Evolutionary conservation across 176 grass and related monocot species (phyloP).

Genomic region (Leersia perrieri): DNA sequence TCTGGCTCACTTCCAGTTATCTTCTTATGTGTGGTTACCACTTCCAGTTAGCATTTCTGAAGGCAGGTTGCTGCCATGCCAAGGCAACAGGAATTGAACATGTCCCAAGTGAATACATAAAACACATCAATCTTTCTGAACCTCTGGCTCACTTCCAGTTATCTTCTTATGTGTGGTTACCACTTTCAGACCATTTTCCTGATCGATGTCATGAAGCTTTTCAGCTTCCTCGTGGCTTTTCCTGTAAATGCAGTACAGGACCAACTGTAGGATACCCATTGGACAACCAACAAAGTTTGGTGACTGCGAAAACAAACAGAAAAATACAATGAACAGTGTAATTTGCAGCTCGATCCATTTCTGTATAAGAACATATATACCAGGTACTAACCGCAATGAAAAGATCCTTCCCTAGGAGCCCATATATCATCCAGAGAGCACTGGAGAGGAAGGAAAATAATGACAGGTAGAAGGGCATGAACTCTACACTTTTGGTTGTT

Average conservation of each 20-base stretch:
- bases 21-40: background rate
- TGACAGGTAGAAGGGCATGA: conserved; percentile 77
- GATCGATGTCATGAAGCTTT: conserved; percentile 29
- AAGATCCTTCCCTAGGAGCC: conserved; percentile 53
- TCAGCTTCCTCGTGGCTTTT: conserved; percentile 25
- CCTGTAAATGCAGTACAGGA: conserved; percentile 67
- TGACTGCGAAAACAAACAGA: conserved; percentile 32
- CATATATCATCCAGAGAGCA: conserved; percentile 60
- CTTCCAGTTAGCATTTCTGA: background rate
- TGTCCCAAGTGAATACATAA: background rate
- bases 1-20: conserved; percentile 8
- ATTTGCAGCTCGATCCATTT: background rate
- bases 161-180: conserved; percentile 4
- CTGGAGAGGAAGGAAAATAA: conserved; percentile 68
- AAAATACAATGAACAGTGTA: background rate
- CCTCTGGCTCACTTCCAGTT: conserved; percentile 2
- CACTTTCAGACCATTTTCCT: conserved; percentile 29
- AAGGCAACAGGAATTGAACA: background rate
- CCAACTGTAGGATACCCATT: conserved; percentile 53
- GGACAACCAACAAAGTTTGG: conserved; percentile 68
- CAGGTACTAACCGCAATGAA: conserved; percentile 43
- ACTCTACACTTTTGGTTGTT: conserved; percentile 65
- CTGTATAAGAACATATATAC: background rate
- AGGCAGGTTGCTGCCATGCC: background rate
- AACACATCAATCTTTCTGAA: conserved; percentile 20